Base-by-base conservation (phyloP, 108 stramenopile species). In the Schizochytrium sp. region DNA sequence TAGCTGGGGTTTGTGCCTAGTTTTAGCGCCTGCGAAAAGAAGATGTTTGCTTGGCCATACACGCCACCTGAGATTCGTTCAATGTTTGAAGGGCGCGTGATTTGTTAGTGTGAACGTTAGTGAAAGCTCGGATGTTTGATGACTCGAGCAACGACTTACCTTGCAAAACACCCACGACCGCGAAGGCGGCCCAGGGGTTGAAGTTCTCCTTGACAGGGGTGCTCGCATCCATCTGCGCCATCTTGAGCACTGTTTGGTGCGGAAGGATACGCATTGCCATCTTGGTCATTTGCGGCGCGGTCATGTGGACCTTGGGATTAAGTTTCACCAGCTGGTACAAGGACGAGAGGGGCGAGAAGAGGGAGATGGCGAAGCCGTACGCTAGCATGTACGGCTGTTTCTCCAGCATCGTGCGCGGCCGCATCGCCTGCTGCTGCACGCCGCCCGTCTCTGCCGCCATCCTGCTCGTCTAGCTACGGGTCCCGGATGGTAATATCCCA, bases 101-200 rank as follows among this genome's bases (percentile, higher is more conserved):
- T 0, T 34, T 34, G 55, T 57, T 57, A 57, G 55, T 16, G 55
- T 4, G 55, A 3, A 57, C 34, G 34, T 34, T 34, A 2, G 34
- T 34, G 1, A 1, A 34, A 34, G 0, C 34, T 34, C 34, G 34
- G 0, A 34, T 34, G 2, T 19, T 23, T 59, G 25, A 69, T 8
- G 18, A 1, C 25, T 14, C 14, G 41, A 41, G 8, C 14, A 69
- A 10, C 8, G 34, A 69, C 63, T 69, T 69, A 69, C 63, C 91
- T 58, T 92, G 91, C 4, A 92, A 44, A 25, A 92, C 91, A 44
- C 91, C 91, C 23, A 92, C 90, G 21, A 88, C 72, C 5, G 90
- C 91, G 60, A 92, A 92, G 48, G 91, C 91, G 16, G 91, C 91
- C 91, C 91, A 92, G 19, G 91, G 91, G 57, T 92, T 92, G 5